Percentiles rank a stretch among this genome's conserved stretches.
These are phyloP conservation scores for Schizonepeta tenuifolia DNA, from an alignment of 257 asterid species.

Conservation along the genomic window DNA sequence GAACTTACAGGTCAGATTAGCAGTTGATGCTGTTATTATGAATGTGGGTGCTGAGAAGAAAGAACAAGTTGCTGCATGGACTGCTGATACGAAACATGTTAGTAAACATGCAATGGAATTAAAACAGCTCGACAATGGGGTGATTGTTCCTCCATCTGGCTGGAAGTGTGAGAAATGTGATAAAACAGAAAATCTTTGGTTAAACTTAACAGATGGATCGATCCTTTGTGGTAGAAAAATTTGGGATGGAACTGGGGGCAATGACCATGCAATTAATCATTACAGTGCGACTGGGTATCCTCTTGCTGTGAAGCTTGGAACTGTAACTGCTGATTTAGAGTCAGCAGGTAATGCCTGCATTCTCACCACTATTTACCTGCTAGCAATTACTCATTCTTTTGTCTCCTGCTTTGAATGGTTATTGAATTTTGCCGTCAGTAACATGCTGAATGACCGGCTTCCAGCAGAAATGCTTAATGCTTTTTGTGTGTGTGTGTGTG, in stretches of 20 bases:
- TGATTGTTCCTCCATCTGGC: constrained; percentile 84
- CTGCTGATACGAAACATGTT: constrained; percentile 73
- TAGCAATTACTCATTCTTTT: constrained; percentile 19
- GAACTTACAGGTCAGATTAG: constrained; percentile 77
- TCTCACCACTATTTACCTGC: constrained; percentile 30
- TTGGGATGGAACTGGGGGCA: constrained; percentile 99
- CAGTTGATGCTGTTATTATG: constrained; percentile 83
- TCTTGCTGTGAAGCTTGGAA: constrained; percentile 98
- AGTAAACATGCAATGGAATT: constrained; percentile 84
- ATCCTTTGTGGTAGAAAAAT: constrained; percentile 89
- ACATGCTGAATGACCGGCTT: constrained; percentile 12
- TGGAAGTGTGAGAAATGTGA: constrained; percentile 96
- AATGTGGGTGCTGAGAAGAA: constrained; percentile 90
- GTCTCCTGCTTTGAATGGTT: background rate
- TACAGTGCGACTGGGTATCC: constrained; percentile 68
- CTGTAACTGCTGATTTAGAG: constrained; percentile 91
- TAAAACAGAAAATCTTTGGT: constrained; percentile 94
- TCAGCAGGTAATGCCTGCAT: constrained; percentile 76
- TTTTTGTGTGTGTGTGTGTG: background rate
- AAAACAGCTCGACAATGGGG: constrained; percentile 85
- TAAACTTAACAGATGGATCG: constrained; percentile 91
- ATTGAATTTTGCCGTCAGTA: constrained; percentile 18
- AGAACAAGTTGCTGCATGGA: constrained; percentile 95
- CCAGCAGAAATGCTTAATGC: constrained; percentile 7
- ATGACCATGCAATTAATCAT: constrained; percentile 91